Evolutionary conservation across 106 monocot genomes (phyloP).

Genomic region (Alisma plantagoaquatica): DNA sequence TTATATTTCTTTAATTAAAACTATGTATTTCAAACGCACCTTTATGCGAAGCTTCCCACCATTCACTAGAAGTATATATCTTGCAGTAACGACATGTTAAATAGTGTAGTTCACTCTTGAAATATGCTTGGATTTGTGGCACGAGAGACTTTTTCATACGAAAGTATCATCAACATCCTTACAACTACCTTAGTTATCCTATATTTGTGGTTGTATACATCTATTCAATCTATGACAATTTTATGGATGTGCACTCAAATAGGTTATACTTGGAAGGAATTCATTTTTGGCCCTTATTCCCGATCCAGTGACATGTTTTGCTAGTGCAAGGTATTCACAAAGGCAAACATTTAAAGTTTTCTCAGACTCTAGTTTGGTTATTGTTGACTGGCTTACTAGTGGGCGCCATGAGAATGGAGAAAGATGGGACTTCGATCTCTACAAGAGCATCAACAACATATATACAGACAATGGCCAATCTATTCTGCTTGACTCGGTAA

Average conservation of each 20-base stretch:
- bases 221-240: no score
- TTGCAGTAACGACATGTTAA: background rate
- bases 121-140: background rate
- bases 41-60: background rate
- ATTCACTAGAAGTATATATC: background rate
- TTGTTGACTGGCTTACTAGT: conserved; percentile 97
- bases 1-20: conserved; percentile 4
- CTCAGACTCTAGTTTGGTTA: conserved; percentile 61
- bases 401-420: conserved; percentile 92
- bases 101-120: background rate
- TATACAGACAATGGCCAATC: conserved; percentile 51
- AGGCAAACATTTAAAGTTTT: conserved; percentile 61
- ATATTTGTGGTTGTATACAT: background rate
- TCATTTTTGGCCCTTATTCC: conserved; percentile 76
- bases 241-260: conserved; percentile 41
- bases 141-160: background rate
- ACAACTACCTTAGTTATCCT: background rate
- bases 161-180: background rate
- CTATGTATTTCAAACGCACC: background rate
- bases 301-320: conserved; percentile 95
- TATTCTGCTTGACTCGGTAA: conserved; percentile 83
- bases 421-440: conserved; percentile 75
- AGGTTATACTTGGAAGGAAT: conserved; percentile 69
- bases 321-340: conserved; percentile 78
- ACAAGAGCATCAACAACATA: conserved; percentile 80